Percentiles rank a stretch among this genome's conserved stretches.
Conservation (phyloP, 2,329 filamentous ascomycete species). For the Beauveria bassiana region DNA sequence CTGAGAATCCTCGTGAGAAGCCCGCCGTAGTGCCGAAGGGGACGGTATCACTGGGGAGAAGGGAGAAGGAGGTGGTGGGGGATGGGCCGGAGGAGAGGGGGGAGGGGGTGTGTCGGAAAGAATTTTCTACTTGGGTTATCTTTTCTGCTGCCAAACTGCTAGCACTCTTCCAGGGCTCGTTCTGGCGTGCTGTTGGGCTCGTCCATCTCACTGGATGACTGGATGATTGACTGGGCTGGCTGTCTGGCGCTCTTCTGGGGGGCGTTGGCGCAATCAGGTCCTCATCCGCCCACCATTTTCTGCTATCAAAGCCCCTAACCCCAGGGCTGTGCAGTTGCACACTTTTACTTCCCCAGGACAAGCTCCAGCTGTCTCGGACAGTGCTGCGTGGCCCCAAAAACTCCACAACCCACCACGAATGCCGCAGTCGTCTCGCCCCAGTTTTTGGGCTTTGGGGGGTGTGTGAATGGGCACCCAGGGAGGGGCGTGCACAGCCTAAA, state of each 20-base stretch:
- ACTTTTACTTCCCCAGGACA: neutral
- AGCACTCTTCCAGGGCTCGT: neutral
- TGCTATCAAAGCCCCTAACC: neutral
- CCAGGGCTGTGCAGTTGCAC: neutral
- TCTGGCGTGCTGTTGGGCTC: neutral
- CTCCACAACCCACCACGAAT: conserved; percentile 8
- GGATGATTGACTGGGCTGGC: neutral
- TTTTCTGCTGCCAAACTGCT: too few relatives aligned
- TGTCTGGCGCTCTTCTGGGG: neutral
- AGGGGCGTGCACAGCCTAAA: neutral
- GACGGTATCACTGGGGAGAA: neutral
- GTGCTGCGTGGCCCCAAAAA: conserved; percentile 1
- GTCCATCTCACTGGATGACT: neutral
- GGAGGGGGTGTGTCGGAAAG: conserved; percentile 1
- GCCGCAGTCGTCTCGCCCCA: conserved; percentile 5
- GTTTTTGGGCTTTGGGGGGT: neutral
- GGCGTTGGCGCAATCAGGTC: conserved; percentile 2
- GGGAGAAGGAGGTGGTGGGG: neutral
- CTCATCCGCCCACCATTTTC: neutral
- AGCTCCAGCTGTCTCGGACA: conserved; percentile 1
- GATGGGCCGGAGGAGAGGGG: neutral
- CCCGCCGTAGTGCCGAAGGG: conserved; percentile 9
- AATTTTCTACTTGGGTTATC: neutral
- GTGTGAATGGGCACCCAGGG: neutral
- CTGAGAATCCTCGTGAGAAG: conserved; percentile 8